These are phyloP conservation scores for Scenedesmus sp. DNA, from an alignment of 163 green algal genomes.

Conservation along the genomic window DNA sequence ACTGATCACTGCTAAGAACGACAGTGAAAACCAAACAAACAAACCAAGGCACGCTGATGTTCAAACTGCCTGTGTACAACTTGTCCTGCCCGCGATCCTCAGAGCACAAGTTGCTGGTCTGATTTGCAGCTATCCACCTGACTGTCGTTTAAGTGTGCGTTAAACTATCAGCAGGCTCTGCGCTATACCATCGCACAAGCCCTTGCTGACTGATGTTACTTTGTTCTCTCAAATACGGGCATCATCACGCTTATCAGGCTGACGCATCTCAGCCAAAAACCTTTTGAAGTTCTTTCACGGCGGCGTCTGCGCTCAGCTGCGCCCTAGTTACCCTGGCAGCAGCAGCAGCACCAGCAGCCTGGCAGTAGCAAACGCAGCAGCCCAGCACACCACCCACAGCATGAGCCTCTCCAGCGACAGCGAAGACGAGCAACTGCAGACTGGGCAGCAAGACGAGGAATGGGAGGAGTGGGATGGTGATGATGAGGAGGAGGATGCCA, in stretches of 20 bases:
- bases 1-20: not conserved
- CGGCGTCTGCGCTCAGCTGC: not conserved
- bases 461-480: constrained; percentile 82
- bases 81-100: not conserved
- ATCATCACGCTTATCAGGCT: not conserved
- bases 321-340: not conserved
- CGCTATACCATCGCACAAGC: not conserved
- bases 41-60: not conserved
- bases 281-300: not conserved
- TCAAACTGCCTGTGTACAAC: not conserved
- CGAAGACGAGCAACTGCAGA: not conserved
- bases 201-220: not conserved
- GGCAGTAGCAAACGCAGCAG: constrained; percentile 9
- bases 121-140: too few species aligned
- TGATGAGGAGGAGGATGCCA: constrained; percentile 61
- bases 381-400: not conserved
- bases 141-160: not conserved
- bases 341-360: constrained; percentile 21
- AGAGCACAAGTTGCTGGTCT: not conserved
- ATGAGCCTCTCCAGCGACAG: constrained; percentile 40
- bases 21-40: not conserved
- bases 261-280: not conserved
- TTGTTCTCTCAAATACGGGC: not conserved
- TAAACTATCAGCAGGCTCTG: not conserved
- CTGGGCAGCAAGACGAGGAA: constrained; percentile 54